These are phyloP conservation scores for Phialophora expanda DNA, from an alignment of 2,329 filamentous ascomycete genomes.

Conservation along the genomic window DNA sequence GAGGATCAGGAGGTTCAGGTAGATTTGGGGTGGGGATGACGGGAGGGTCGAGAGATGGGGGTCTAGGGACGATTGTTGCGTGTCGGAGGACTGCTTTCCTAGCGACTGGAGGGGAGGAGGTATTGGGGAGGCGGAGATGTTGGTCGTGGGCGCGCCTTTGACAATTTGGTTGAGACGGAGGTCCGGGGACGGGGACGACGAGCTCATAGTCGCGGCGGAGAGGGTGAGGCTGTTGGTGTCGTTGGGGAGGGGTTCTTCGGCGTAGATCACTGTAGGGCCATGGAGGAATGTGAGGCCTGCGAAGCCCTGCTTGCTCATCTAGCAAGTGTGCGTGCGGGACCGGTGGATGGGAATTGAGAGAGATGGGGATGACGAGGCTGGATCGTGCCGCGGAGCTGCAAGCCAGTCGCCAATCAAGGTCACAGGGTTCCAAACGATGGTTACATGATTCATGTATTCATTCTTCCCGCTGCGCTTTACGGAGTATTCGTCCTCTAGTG, in stretches of 20 bases:
- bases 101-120: constrained; percentile 50
- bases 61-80: constrained; percentile 54
- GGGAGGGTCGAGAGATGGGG: constrained; percentile 75
- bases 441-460: too few relatives aligned
- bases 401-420: background rate
- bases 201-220: constrained; percentile 1
- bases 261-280: constrained; percentile 20
- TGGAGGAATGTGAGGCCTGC: constrained; percentile 18
- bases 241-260: constrained; percentile 2
- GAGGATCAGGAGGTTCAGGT: constrained; percentile 95
- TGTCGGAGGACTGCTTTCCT: constrained; percentile 28
- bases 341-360: background rate
- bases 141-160: constrained; percentile 79
- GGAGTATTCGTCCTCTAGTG: too few relatives aligned
- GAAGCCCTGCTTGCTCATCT: constrained; percentile 1
- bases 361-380: constrained; percentile 2
- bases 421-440: too few relatives aligned
- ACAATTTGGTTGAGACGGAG: constrained; percentile 81
- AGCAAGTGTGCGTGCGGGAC: background rate
- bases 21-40: constrained; percentile 94
- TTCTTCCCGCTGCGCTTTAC: too few relatives aligned
- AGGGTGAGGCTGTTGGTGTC: background rate
- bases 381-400: background rate
- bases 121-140: constrained; percentile 52
- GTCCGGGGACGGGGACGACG: constrained; percentile 58